Base-by-base conservation (phyloP, 2,329 filamentous ascomycete species). In the Hysterium pulicare region DNA sequence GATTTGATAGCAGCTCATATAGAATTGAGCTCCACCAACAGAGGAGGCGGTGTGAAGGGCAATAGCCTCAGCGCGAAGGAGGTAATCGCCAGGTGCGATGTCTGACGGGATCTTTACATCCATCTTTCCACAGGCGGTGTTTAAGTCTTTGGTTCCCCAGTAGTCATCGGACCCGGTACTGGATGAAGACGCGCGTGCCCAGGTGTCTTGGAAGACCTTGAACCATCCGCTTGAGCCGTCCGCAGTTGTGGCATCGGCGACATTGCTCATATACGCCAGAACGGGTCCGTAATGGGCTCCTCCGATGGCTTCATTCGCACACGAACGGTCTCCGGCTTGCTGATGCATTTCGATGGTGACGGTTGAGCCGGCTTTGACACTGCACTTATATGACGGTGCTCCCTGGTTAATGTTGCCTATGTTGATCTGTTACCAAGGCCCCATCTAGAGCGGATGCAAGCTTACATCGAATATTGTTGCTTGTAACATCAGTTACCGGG, bases 41-140 rank as follows among this genome's bases (percentile, higher is more conserved):
- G 59, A 50, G 3, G 65, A 65, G 3, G 69, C 74, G 24, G 66
- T 61, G 66, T 84, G 81, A 33, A 84, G 77, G 9, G 76, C 81
- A 40, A 84, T 74, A 33, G 77, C 70, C 67, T 82, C 79, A 23
- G 77, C 75, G 9, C 78, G 71, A 5, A 81, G 69, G 38, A 82
- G 72, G 57, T 82, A 82, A 54, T 80, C 73, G 16, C 80, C 80
- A 5, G 76, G 61, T 26, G 71, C 71, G 40, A 82, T 71, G 46
- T 71, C 72, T 8, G 62, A 50, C 8, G 78, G 79, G 42, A 82
- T 76, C 44, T 68, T 71, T 45, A 79, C 73, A 40, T 65, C 60
- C 59, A 74, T 78, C 50, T 73, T 66, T 13, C 73, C 64, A 21
- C 68, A 71, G 50, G 69, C 68, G 28, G 62, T 59, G 39, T 78